Evolutionary conservation across 768 basidiomycete species (phyloP), one percentile per base, ranked within the genome.

Genomic region (Peribolospora kevripleyi): DNA sequence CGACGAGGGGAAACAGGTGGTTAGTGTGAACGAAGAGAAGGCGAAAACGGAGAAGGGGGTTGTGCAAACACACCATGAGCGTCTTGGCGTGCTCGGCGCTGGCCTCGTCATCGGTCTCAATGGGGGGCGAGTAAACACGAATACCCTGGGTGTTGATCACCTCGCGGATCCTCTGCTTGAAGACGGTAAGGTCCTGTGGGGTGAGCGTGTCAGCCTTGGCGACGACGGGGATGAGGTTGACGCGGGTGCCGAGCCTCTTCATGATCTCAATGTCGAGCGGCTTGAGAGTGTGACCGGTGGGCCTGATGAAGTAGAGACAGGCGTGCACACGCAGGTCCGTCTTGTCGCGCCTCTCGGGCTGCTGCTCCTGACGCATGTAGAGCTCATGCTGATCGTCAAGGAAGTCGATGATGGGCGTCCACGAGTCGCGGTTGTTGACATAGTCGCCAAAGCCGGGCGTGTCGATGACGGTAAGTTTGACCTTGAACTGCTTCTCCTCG

Each of bases 381-480:
- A 67, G 65, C 57, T 71, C 70, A 61, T 70, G 70, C 58, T 70
- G 69, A 52, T 70, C 69, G 53, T 71, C 70, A 61, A 93, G 88
- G 69, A 97, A 97, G 69, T 98, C 91, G 66, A 98, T 81, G 62
- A 98, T 97, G 54, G 93, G 93, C 39, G 78, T 75, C 93, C 93
- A 98, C 14, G 86, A 90, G 69, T 97, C 93, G 55, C 86, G 79
- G 77, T 98, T 98, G 84, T 98, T 98, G 72, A 98, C 91, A 65
- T 95, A 97, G 81, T 98, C 93, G 43, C 93, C 93, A 60, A 97
- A 98, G 39, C 93, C 93, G 54, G 93, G 93, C 8, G 91, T 95
- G 70, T 98, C 93, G 61, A 98, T 91, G 67, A 97, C 93, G 13
- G 84, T 90, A 60, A 98, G 79, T 75, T 95, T 97, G 74, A 95